Percentiles rank a stretch among this genome's conserved stretches.
Conservation (phyloP, 495 filamentous ascomycete genomes). For the Immersiella caudata region DNA sequence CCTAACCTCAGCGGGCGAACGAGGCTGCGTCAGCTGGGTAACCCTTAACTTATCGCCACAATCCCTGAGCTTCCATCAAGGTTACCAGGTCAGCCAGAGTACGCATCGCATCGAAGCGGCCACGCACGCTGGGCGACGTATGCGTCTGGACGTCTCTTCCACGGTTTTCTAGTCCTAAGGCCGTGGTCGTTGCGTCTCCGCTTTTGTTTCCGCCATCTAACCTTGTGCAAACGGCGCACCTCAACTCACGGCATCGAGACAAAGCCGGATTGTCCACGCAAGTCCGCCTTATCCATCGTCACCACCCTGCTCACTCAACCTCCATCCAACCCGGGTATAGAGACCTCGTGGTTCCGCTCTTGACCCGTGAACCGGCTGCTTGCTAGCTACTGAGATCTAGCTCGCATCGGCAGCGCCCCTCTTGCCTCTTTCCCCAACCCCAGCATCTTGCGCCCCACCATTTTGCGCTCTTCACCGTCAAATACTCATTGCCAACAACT, state of each 20-base stretch:
- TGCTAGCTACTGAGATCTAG: background rate
- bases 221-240: background rate
- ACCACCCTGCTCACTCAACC: background rate
- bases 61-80: background rate
- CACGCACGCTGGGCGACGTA: background rate
- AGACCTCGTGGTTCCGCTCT: no score
- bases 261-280: background rate
- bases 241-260: background rate
- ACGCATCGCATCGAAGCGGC: background rate
- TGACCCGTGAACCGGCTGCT: no score
- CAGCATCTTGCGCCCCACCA: background rate
- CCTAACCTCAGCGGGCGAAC: slow-evolving; percentile 12
- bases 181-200: background rate
- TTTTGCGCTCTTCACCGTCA: background rate
- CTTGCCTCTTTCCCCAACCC: background rate
- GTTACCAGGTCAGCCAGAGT: background rate
- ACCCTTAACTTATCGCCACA: slow-evolving; percentile 6
- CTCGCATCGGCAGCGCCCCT: background rate
- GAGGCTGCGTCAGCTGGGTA: slow-evolving; percentile 26
- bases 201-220: background rate
- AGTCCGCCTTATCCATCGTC: background rate
- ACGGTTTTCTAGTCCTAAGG: background rate
- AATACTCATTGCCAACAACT: background rate
- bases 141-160: background rate
- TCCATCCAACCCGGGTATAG: no score